Base-by-base conservation (phyloP, 176 grass and related monocot species). In the Chrysopogon serrulatus region DNA sequence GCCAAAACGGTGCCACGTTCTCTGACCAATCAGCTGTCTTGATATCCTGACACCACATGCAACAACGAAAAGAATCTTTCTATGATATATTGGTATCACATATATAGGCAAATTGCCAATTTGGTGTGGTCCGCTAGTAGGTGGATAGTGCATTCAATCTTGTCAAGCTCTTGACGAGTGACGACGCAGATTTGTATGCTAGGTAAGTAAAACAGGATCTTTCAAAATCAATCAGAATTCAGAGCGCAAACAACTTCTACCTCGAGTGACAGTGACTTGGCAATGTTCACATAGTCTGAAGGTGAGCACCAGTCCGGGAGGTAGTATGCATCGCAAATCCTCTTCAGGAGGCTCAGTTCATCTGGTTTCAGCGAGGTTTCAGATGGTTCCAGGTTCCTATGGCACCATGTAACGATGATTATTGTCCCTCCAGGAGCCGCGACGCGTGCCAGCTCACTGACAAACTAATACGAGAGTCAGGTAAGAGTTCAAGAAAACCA, bases 341-440 rank as follows among this genome's bases (percentile, higher is more conserved):
- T 92, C 82, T 92, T 98, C 77, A 98, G 65, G 28, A 98, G 93
- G 64, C 74, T 95, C 72, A 90, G 44, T 70, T 98, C 96, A 70
- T 98, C 93, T 7, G 91, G 89, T 66, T 85, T 88, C 61, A 98
- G 79, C 6, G 89, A 92, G 33, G 77, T 81, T 83, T 95, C 96
- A 13, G 87, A 94, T 0, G 74, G 64, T 23, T 62, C 80, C 4
- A 98, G 93, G 83, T 98, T 79, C 85, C 93, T 85, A 85, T 98
- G 96, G 78, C 96, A 98, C 96, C 96, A 95, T 53, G 96, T 95
- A 62, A 98, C 96, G 14, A 98, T 95, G 75, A 95, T 95, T 23
- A 98, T 92, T 3, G 89, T 95, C 11, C 73, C 93, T 73, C 96
- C 93, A 40, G 93, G 96, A 78, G 93, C 93, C 12, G 89, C 91